Evolutionary conservation across 306 rosid genomes (phyloP), one percentile per base, ranked within the genome.

Genomic region (Vicia faba): DNA sequence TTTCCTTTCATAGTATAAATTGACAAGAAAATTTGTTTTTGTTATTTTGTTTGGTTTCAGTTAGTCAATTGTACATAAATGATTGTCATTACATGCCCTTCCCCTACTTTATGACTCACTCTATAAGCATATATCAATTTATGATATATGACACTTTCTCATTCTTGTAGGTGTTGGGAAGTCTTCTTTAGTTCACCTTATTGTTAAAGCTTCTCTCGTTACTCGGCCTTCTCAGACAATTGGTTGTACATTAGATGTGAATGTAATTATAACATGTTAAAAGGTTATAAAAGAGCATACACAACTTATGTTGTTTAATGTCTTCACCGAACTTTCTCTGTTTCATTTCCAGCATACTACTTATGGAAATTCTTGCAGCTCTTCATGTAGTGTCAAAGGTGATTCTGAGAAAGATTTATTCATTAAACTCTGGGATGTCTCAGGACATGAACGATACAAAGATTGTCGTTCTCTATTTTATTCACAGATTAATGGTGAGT

Each of bases 381-480:
- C 99, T 73, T 95, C 99, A 55, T 85, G 82, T 79, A 84, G 92
- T 80, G 80, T 95, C 46, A 84, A 82, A 58, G 91, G 96, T 64
- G 97, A 90, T 51, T 69, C 91, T 14, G 96, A 90, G 80, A 90
- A 97, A 79, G 90, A 90, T 69, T 90, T 95, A 73, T 95, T 95
- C 28, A 80, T 95, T 65, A 97, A 95, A 79, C 92, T 95, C 41
- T 95, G 99, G 99, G 99, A 95, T 85, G 90, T 95, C 60, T 90
- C 95, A 19, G 99, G 99, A 53, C 99, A 90, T 73, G 99, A 95
- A 11, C 89, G 96, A 59, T 95, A 95, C 85, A 86, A 88, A 84
- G 96, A 95, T 65, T 95, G 95, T 25, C 90, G 96, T 49, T 86
- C 95, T 71, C 95, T 90, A 66, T 95, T 95, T 75, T 95, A 86